Conservation (phyloP, 108 stramenopile genomes). For the Ochromonas danica region DNA sequence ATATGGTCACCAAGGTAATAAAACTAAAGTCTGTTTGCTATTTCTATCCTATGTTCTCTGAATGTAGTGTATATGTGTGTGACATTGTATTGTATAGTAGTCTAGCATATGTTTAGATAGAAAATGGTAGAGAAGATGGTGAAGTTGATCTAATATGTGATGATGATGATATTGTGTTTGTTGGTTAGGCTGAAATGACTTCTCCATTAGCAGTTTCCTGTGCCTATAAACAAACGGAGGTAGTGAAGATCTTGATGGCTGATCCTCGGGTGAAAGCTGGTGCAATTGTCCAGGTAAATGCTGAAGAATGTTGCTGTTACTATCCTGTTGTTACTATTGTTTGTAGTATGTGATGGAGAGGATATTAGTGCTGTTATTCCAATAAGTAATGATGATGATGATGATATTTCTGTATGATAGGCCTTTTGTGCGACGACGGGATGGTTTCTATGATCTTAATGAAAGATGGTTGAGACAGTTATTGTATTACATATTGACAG, state of each 20-base stretch:
- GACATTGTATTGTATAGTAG: background rate
- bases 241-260: constrained; percentile 6
- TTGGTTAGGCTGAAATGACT: background rate
- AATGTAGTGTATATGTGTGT: constrained; percentile 6
- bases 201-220: constrained; percentile 5
- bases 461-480: too few relatives aligned
- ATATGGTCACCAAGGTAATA: constrained; percentile 6
- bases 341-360: too few relatives aligned
- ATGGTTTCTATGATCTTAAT: too few relatives aligned
- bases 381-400: too few relatives aligned
- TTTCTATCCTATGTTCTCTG: background rate
- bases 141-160: constrained; percentile 2
- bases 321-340: too few relatives aligned
- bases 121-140: constrained; percentile 1
- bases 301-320: too few relatives aligned
- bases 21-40: background rate
- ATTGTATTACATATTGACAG: too few relatives aligned
- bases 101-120: background rate
- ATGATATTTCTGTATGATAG: too few relatives aligned
- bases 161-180: constrained; percentile 17
- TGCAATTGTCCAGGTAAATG: background rate
- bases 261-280: background rate
- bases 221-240: background rate
- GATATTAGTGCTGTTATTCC: too few relatives aligned
- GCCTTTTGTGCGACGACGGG: too few relatives aligned